Evolutionary conservation across 2,329 filamentous ascomycete species (phyloP), one percentile per base, ranked within the genome.

Genomic region (Rhinocladiella mackenziei): DNA sequence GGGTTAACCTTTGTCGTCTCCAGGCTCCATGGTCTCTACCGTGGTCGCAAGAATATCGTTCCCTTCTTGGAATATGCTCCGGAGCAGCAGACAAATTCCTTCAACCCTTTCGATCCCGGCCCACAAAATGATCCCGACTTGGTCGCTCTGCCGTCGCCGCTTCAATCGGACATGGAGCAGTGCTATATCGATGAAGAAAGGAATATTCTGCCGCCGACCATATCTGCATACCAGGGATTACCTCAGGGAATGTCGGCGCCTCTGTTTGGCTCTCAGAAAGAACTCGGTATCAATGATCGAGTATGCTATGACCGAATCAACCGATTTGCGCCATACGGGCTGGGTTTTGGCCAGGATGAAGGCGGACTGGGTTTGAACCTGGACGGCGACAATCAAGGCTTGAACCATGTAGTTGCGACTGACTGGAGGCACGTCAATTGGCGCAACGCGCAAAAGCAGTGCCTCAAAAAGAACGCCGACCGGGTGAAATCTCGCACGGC

Each of bases 231-330:
- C 25, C n/a, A 46, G 17, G 55, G 55, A 9, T 25, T 56, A 25
- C 55, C 55, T 3, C 53, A 53, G 33, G 52, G 55, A 9, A 51
- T 57, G 46, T 26, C 36, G 6, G 46, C 46, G n/a, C 74, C 81
- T 2, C 69, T 75, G 23, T 76, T 86, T 42, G 84, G 84, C 15
- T 78, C 78, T 53, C 81, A 80, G 57, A 69, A 75, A 18, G 67
- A 74, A 4, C 64, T 85, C 37, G 76, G 72, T 10, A 70, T 86
- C 33, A 78, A 86, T 42, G 70, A 70, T 11, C 75, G 81, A 48
- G 57, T 84, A 11, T 86, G 81, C 63, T 83, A 80, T 56, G 82
- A 86, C 60, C 70, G 83, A 26, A 76, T 84, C 56, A 80, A 82
- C 4, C 78, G 86, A 40, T 77, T 87, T 28, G 81, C 83, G 9